These are phyloP conservation scores for Drosera capensis DNA, from an alignment of 148 eudicot genomes.

Conservation along the genomic window DNA sequence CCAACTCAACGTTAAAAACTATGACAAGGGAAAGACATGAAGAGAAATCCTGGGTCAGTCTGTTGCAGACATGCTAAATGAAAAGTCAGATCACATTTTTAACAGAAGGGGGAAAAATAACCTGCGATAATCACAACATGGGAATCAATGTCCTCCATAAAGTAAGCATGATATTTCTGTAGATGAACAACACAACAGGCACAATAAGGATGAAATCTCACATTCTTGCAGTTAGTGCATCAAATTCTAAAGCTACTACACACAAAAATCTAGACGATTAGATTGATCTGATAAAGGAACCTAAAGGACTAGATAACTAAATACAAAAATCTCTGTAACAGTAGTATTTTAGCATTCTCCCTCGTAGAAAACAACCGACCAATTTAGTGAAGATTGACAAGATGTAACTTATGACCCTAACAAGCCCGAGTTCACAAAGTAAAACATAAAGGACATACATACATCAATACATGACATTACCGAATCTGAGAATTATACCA, in stretches of 20 bases:
- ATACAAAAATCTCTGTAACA: too few species aligned
- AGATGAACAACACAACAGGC: conserved; percentile 6
- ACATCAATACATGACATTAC: neutral
- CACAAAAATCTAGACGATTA: too few species aligned
- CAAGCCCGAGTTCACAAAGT: neutral
- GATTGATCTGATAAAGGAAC: too few species aligned
- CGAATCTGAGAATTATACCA: conserved; percentile 33
- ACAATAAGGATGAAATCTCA: neutral
- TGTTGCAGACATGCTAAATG: neutral
- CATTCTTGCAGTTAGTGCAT: neutral
- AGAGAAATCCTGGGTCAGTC: neutral
- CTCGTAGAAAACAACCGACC: too few species aligned
- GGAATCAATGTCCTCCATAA: conserved; percentile 77
- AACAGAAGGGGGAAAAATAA: conserved; percentile 5
- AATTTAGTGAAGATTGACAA: too few species aligned
- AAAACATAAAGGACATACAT: neutral
- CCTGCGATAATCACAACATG: conserved; percentile 60
- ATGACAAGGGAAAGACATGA: too few species aligned
- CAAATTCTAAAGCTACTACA: too few species aligned
- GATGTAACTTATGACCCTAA: too few species aligned
- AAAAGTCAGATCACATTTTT: neutral
- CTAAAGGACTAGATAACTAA: too few species aligned
- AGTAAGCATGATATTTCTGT: conserved; percentile 93
- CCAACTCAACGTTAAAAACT: too few species aligned
- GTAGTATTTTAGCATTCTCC: too few species aligned